A percentile compares a stretch with the other conserved stretches of the same genome.
Evolutionary conservation across 2,329 filamentous ascomycete species (phyloP).

Genomic region (Trichoderma atroviride): DNA sequence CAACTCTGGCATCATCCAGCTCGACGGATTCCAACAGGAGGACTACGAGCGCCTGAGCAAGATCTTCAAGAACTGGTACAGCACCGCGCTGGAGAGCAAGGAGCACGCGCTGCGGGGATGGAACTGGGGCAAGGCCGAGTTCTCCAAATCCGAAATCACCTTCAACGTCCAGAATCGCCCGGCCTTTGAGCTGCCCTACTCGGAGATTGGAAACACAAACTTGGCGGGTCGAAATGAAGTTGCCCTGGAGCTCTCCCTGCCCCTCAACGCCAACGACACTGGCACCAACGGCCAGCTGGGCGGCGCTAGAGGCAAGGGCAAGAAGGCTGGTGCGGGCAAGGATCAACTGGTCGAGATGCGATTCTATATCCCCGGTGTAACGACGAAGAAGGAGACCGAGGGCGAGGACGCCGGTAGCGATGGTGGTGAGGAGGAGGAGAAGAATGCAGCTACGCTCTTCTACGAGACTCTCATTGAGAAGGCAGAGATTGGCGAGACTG

Average conservation of each 20-base stretch:
- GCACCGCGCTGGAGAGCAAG: slow-evolving; percentile 85
- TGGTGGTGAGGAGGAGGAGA: slow-evolving; percentile 64
- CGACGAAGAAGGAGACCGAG: slow-evolving; percentile 70
- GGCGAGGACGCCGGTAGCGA: slow-evolving; percentile 73
- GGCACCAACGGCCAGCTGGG: slow-evolving; percentile 74
- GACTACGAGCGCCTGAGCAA: slow-evolving; percentile 90
- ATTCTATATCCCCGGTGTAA: slow-evolving; percentile 94
- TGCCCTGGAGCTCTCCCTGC: slow-evolving; percentile 87
- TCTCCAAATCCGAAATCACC: slow-evolving; percentile 88
- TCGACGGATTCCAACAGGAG: slow-evolving; percentile 94
- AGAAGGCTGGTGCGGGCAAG: slow-evolving; percentile 83
- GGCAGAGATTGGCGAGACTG: slow-evolving; percentile 97
- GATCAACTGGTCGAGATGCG: slow-evolving; percentile 98
- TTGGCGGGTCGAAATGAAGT: slow-evolving; percentile 97
- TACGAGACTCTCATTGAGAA: slow-evolving; percentile 98
- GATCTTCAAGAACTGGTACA: slow-evolving; percentile 98
- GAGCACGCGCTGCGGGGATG: slow-evolving; percentile 95
- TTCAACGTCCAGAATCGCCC: slow-evolving; percentile 98
- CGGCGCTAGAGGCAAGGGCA: slow-evolving; percentile 74
- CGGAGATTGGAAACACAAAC: slow-evolving; percentile 97
- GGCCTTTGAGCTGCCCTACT: slow-evolving; percentile 95
- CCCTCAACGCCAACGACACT: slow-evolving; percentile 70
- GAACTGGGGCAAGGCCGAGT: slow-evolving; percentile 99
- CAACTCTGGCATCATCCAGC: slow-evolving; percentile 82
- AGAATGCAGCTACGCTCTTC: slow-evolving; percentile 95